phyloP scores from a whole-genome alignment of 345 rosid species.

The Eucalyptus erythrocorys region DNA sequence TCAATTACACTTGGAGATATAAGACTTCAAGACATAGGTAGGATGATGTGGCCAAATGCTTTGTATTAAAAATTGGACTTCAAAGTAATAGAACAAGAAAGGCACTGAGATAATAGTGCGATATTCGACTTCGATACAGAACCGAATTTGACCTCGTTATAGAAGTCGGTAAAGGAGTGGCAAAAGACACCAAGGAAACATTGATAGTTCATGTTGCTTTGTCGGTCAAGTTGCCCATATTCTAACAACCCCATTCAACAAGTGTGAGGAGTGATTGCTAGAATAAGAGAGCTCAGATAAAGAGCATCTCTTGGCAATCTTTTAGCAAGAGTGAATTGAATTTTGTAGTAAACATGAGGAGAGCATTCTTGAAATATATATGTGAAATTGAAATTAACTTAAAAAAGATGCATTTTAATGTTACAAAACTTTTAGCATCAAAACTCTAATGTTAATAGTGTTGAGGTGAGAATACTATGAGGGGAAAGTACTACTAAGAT shows the following conservation, averaged over 20 bases:
- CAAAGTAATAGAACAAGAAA: no score
- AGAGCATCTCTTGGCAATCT: not conserved
- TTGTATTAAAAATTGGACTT: not conserved
- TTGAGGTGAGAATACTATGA: not conserved
- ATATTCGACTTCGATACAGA: not conserved
- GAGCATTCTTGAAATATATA: not conserved
- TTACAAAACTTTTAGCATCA: not conserved
- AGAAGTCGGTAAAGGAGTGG: not conserved
- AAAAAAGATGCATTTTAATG: not conserved
- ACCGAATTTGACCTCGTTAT: not conserved
- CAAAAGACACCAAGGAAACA: not conserved
- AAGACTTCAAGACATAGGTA: not conserved
- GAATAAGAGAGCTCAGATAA: not conserved
- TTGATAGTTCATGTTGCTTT: not conserved
- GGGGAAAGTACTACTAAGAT: not conserved
- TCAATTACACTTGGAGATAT: not conserved
- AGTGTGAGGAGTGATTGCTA: not conserved
- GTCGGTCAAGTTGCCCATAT: not conserved
- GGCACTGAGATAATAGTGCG: no score
- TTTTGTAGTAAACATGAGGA: accelerated
- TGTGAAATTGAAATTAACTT: not conserved
- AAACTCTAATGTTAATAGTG: not conserved
- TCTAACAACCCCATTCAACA: not conserved
- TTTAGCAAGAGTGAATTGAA: not conserved
- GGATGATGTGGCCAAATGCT: not conserved